Conservation (phyloP, 164 flowering plant species). For the Umbellularia californica region DNA sequence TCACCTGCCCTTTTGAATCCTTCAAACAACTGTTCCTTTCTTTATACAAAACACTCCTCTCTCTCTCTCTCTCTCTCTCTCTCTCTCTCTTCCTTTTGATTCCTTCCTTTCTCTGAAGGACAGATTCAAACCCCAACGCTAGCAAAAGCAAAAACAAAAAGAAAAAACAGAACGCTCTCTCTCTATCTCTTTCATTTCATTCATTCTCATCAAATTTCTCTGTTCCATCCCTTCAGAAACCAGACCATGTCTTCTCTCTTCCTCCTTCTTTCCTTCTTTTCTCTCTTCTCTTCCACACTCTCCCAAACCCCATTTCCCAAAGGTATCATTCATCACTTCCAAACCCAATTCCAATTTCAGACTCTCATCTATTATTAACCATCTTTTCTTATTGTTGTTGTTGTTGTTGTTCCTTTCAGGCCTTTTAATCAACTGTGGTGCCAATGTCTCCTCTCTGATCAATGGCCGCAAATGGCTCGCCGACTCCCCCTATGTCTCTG, state of each 20-base stretch:
- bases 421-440: slow-evolving; percentile 67
- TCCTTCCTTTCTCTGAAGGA: slow-evolving; percentile 43
- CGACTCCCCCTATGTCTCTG: slow-evolving; percentile 43
- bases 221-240: not conserved
- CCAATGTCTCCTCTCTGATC: slow-evolving; percentile 22
- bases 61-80: slow-evolving; percentile 30
- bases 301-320: slow-evolving; percentile 34
- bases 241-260: slow-evolving; percentile 29
- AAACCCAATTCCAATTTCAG: not conserved
- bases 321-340: slow-evolving; percentile 23
- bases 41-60: not conserved
- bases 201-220: slow-evolving; percentile 20
- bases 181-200: slow-evolving; percentile 14
- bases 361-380: not conserved
- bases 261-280: slow-evolving; percentile 27
- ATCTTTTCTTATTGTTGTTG: too few relatives aligned
- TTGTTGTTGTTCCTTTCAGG: slow-evolving; percentile 27
- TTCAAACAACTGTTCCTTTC: slow-evolving; percentile 5
- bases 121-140: slow-evolving; percentile 26
- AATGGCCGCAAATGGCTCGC: slow-evolving; percentile 57
- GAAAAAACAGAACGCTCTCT: not conserved
- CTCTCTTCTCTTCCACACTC: slow-evolving; percentile 19
- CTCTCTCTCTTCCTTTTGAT: slow-evolving; percentile 14
- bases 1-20: slow-evolving; percentile 1
- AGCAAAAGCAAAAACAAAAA: too few relatives aligned